Evolutionary conservation across 768 basidiomycete genomes (phyloP).

Genomic region (Plicaturopsis crispa): DNA sequence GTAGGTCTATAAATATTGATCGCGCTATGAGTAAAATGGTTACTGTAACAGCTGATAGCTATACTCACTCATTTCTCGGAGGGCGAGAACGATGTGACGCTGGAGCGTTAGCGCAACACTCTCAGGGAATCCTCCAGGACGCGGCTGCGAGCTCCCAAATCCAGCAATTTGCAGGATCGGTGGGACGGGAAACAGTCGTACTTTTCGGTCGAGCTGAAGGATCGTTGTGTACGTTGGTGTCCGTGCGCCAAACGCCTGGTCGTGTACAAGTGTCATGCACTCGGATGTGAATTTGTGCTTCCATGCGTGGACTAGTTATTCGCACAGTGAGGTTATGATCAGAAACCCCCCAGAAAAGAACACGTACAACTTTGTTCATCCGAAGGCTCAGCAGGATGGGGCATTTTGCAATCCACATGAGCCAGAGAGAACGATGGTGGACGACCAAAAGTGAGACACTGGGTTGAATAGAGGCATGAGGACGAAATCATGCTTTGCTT

Average conservation of each 20-base stretch:
- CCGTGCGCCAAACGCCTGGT: conserved; percentile 66
- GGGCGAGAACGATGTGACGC: conserved; percentile 60
- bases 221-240: conserved; percentile 62
- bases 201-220: conserved; percentile 58
- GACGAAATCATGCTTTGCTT: no score
- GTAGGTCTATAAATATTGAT: conserved; percentile 36
- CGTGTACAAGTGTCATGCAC: conserved; percentile 62
- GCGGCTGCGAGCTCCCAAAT: conserved; percentile 48
- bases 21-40: background rate
- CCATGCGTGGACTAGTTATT: conserved; percentile 52
- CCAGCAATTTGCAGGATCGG: conserved; percentile 60
- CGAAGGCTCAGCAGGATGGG: conserved; percentile 36
- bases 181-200: conserved; percentile 63
- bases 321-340: background rate
- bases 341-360: background rate
- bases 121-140: conserved; percentile 34
- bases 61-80: conserved; percentile 65
- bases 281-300: conserved; percentile 64
- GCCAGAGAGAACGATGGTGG: conserved; percentile 62
- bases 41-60: conserved; percentile 3
- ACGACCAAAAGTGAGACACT: conserved; percentile 64
- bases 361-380: conserved; percentile 56
- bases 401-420: conserved; percentile 62
- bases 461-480: no score
- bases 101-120: conserved; percentile 43